phyloP scores from a whole-genome alignment of 495 filamentous ascomycete species.

The Lophiotrema nucula region DNA sequence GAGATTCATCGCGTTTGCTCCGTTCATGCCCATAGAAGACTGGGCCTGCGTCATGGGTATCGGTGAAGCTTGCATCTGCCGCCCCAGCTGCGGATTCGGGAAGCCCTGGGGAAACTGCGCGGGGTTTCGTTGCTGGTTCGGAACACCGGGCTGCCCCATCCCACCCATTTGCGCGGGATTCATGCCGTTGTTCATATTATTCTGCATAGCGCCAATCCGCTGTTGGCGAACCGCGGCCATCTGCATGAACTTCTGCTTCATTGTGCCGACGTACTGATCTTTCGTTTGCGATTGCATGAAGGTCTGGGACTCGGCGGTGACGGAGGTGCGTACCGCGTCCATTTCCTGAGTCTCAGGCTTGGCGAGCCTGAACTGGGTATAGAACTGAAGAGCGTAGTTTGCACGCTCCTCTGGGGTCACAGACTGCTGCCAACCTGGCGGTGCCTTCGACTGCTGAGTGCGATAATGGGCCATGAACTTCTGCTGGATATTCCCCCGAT shows the following conservation, averaged over 20 bases:
- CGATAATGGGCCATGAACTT: conserved; percentile 1
- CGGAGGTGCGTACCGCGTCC: neutral
- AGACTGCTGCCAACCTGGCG: conserved; percentile 23
- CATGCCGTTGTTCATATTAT: conserved; percentile 13
- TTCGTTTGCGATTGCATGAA: neutral
- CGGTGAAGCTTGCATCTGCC: conserved; percentile 53
- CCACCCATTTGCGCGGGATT: conserved; percentile 19
- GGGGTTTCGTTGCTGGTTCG: conserved; percentile 11
- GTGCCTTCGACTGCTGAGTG: conserved; percentile 8
- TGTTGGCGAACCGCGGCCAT: conserved; percentile 20
- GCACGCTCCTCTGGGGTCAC: conserved; percentile 12
- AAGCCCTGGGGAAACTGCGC: conserved; percentile 48
- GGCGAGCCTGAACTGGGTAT: conserved; percentile 5
- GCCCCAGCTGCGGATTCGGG: conserved; percentile 52
- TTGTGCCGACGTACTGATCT: conserved; percentile 7
- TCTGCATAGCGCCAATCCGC: conserved; percentile 2
- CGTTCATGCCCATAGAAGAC: conserved; percentile 47
- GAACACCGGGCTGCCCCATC: conserved; percentile 17
- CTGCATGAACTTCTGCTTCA: conserved; percentile 5
- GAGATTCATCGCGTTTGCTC: conserved; percentile 38
- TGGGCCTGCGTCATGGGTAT: conserved; percentile 46
- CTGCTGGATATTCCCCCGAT: neutral
- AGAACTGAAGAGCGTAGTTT: conserved; percentile 13
- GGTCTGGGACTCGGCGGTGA: conserved; percentile 9
- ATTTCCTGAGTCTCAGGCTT: conserved; percentile 16